A percentile compares a stretch with the other conserved stretches of the same genome.
Evolutionary conservation across 345 rosid genomes (phyloP).

Genomic region (Ceriops decandra): DNA sequence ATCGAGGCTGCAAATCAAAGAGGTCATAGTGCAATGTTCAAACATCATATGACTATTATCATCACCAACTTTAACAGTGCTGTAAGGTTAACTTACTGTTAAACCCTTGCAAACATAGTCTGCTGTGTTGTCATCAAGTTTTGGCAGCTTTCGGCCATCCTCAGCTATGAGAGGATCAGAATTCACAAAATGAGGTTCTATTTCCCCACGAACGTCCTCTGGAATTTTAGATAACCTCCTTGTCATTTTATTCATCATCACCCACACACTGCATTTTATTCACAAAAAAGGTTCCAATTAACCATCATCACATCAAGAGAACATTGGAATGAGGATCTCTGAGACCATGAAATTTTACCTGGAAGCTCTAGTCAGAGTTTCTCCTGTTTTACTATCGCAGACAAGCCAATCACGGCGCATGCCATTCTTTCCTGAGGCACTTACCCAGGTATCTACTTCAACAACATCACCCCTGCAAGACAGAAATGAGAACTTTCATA

Average conservation of each 20-base stretch:
- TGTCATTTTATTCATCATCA: constrained; percentile 98
- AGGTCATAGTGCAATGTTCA: not conserved
- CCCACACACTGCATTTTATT: constrained; percentile 75
- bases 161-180: constrained; percentile 72
- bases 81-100: constrained; percentile 51
- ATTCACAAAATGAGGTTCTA: constrained; percentile 69
- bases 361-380: constrained; percentile 81
- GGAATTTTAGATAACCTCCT: constrained; percentile 93
- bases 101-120: constrained; percentile 73
- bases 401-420: constrained; percentile 98
- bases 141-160: constrained; percentile 82
- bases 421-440: constrained; percentile 91
- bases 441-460: constrained; percentile 85
- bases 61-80: not conserved
- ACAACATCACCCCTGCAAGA: constrained; percentile 88
- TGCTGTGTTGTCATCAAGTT: constrained; percentile 77
- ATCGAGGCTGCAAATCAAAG: constrained; percentile 65
- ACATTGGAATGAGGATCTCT: not conserved
- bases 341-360: constrained; percentile 41
- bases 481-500: not conserved
- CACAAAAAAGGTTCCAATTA: constrained; percentile 7
- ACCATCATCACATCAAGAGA: not conserved
- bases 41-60: not conserved
- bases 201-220: constrained; percentile 86
- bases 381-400: constrained; percentile 68